Evolutionary conservation across 1,284 basidiomycete species (phyloP).

Genomic region (Schizophyllum amplum): DNA sequence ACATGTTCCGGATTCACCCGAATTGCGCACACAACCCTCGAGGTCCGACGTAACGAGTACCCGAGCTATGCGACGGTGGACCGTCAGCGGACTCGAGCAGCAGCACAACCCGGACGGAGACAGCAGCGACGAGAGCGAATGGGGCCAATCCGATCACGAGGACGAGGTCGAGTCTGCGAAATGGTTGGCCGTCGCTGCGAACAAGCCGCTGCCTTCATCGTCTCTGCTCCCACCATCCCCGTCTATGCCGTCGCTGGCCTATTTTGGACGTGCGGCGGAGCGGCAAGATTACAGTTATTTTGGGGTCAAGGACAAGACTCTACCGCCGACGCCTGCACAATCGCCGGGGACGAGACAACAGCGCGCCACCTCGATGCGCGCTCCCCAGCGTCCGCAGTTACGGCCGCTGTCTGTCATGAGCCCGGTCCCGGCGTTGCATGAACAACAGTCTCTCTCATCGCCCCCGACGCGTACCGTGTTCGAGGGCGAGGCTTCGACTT

Average conservation of each 20-base stretch:
- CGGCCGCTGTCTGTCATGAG: not conserved
- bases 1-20: not conserved
- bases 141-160: not conserved
- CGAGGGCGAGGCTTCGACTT: not conserved
- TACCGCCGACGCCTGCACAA: not conserved
- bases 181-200: not conserved
- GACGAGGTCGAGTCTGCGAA: not conserved
- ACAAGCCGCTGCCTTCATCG: not conserved
- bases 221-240: not conserved
- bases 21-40: not conserved
- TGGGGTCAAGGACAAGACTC: not conserved
- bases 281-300: not conserved
- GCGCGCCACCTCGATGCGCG: not conserved
- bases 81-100: not conserved
- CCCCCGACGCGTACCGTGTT: not conserved
- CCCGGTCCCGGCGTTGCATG: not conserved
- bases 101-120: not conserved
- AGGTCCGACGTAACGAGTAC: not conserved
- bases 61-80: not conserved
- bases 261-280: not conserved
- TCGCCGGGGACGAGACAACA: not conserved
- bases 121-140: not conserved
- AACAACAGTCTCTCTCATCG: not conserved
- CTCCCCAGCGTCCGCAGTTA: not conserved
- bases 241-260: not conserved